Evolutionary conservation across 2,329 filamentous ascomycete species (phyloP).

Genomic region (Talaromyces verruculosus): DNA sequence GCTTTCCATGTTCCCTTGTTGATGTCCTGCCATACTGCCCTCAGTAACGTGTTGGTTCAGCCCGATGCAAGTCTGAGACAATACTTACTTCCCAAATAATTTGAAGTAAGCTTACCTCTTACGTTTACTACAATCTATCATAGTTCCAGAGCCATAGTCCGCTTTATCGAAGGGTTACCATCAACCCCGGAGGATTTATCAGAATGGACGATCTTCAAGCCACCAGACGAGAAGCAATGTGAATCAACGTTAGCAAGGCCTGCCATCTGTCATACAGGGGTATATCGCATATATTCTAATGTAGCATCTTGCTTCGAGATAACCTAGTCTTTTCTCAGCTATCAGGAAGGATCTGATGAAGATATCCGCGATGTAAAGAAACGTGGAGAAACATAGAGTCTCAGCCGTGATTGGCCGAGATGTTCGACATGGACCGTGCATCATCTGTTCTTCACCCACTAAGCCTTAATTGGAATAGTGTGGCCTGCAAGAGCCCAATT

Average conservation of each 20-base stretch:
- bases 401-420: slow-evolving; percentile 11
- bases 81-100: background rate
- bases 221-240: background rate
- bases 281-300: background rate
- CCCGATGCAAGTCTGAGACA: background rate
- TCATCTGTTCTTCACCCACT: slow-evolving; percentile 20
- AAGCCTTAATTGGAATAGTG: slow-evolving; percentile 26
- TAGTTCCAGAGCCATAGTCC: background rate
- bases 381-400: background rate
- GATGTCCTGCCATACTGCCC: background rate
- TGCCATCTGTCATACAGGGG: background rate
- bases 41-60: background rate
- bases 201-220: background rate
- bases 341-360: background rate
- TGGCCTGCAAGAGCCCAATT: slow-evolving; percentile 28
- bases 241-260: background rate
- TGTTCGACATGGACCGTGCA: slow-evolving; percentile 19
- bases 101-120: no score
- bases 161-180: background rate
- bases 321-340: background rate
- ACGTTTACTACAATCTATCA: background rate
- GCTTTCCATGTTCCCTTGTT: background rate
- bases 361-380: background rate
- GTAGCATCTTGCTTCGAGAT: background rate
- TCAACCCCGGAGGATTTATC: background rate